Conservation (phyloP, 306 rosid genomes). For the Hippophae rhamnoides region DNA sequence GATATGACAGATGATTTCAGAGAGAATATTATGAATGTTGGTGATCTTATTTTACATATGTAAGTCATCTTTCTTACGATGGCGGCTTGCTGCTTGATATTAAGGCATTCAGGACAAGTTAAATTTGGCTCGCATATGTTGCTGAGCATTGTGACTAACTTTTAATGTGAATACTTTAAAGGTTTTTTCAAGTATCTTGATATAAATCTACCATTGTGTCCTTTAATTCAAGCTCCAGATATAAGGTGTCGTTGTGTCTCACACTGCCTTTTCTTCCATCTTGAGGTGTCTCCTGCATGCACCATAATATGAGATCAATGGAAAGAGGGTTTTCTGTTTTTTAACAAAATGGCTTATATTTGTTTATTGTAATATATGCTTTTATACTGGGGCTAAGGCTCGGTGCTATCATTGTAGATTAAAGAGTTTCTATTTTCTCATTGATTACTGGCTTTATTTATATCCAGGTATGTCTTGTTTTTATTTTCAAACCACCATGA, state of each 20-base stretch:
- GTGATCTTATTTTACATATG: conserved; percentile 93
- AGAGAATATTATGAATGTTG: conserved; percentile 74
- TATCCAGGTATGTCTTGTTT: conserved; percentile 87
- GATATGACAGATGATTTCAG: conserved; percentile 63
- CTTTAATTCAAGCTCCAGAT: no score
- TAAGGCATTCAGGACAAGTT: not conserved
- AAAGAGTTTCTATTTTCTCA: conserved; percentile 7
- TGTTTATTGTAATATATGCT: conserved; percentile 1
- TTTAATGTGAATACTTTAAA: no score
- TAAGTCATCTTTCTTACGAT: conserved; percentile 38
- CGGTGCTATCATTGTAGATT: conserved; percentile 5
- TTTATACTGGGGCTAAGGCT: not conserved
- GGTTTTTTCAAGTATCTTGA: no score
- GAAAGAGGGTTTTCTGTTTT: not conserved
- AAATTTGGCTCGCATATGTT: not conserved
- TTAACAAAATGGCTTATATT: not conserved
- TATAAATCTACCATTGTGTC: no score
- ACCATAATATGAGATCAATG: not conserved
- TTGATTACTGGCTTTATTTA: conserved; percentile 10
- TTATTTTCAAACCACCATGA: conserved; percentile 90
- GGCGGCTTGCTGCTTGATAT: conserved; percentile 3
- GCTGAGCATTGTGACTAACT: no score
- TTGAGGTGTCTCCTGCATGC: not conserved
- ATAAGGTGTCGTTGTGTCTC: not conserved
- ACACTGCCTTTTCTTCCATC: not conserved